Conservation (phyloP, 345 rosid species). For the Heritiera fomes region DNA sequence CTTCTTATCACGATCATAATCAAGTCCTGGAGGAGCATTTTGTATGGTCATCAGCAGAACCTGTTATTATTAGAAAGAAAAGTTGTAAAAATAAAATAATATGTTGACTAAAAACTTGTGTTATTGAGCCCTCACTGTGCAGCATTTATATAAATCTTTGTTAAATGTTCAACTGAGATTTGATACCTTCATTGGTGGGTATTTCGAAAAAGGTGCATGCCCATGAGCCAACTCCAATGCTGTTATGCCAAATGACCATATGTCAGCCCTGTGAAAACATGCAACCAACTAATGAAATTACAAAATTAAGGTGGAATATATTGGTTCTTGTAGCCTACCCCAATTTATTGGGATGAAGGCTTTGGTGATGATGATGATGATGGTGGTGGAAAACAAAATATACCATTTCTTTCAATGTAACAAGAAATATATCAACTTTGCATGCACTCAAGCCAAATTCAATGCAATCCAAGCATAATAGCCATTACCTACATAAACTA, state of each 20-base stretch:
- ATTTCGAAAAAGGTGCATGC: constrained; percentile 98
- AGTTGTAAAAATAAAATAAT: constrained; percentile 2
- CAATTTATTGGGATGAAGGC: too few species aligned
- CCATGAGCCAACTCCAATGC: constrained; percentile 99
- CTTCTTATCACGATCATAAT: constrained; percentile 96
- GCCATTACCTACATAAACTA: not conserved
- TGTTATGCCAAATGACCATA: constrained; percentile 98
- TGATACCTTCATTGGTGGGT: constrained; percentile 97
- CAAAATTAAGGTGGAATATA: not conserved
- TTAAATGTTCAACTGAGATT: not conserved
- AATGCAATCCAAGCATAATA: not conserved
- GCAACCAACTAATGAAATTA: constrained; percentile 31
- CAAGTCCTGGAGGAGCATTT: constrained; percentile 98
- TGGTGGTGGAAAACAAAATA: not conserved
- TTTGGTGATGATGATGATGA: too few species aligned
- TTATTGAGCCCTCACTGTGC: too few species aligned
- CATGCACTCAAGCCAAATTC: not conserved
- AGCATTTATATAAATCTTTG: not conserved
- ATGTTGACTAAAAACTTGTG: not conserved
- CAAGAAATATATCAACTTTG: not conserved
- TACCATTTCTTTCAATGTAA: not conserved
- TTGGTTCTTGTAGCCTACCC: too few species aligned
- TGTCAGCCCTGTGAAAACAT: constrained; percentile 83
- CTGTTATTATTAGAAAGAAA: constrained; percentile 32
- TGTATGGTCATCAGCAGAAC: constrained; percentile 98